A percentile compares a stretch with the other conserved stretches of the same genome.
These are phyloP conservation scores for Apostasia shenzhenica DNA, from an alignment of 106 monocot genomes.

Conservation along the genomic window DNA sequence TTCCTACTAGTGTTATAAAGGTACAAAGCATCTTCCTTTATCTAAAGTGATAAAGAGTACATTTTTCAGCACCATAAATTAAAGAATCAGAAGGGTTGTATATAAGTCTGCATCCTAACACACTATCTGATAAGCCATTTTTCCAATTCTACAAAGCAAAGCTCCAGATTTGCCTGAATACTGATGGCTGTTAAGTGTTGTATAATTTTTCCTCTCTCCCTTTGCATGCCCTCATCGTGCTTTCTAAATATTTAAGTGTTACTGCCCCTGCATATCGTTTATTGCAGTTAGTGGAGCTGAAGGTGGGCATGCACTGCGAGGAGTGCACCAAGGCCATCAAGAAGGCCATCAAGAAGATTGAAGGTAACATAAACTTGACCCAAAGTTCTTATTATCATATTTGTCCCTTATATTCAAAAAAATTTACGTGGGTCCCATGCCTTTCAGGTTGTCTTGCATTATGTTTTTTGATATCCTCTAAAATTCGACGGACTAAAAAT, in stretches of 20 bases:
- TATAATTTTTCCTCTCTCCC: neutral
- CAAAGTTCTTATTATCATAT: neutral
- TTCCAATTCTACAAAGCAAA: neutral
- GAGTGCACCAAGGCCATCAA: conserved; percentile 77
- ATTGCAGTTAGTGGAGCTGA: conserved; percentile 70
- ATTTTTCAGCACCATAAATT: neutral
- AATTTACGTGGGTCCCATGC: too few species aligned
- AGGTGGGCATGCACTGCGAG: conserved; percentile 82
- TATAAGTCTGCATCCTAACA: neutral
- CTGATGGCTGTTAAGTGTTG: neutral
- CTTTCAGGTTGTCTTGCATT: too few species aligned
- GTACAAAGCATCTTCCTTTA: neutral
- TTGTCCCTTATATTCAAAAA: too few species aligned
- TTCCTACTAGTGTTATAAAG: neutral
- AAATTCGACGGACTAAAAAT: too few species aligned
- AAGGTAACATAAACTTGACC: conserved; percentile 30
- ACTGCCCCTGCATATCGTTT: neutral
- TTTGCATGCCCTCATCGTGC: too few species aligned
- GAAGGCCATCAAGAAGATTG: conserved; percentile 90
- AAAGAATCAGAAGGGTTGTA: neutral
- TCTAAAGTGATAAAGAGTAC: neutral
- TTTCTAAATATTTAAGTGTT: neutral
- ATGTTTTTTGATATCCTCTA: too few species aligned
- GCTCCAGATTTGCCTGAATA: neutral
- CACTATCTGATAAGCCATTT: neutral